Percentiles rank a stretch among this genome's conserved stretches.
phyloP scores from a whole-genome alignment of 2,329 filamentous ascomycete genomes.

The Aspergillus sclerotialis region DNA sequence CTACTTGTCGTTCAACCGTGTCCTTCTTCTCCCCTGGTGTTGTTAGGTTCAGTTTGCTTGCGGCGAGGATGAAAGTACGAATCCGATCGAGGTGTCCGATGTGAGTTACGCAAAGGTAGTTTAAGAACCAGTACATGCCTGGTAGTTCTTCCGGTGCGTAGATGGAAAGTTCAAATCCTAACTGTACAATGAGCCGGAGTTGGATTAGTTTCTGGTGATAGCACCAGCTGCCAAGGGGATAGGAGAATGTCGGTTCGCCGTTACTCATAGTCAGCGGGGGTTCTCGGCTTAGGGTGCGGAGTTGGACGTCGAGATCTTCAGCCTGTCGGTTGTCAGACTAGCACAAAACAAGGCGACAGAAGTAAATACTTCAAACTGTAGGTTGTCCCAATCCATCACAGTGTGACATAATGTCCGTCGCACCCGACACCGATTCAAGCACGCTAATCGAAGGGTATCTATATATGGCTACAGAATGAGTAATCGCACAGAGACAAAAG shows the following conservation, averaged over 20 bases:
- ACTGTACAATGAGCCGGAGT: conserved; percentile 79
- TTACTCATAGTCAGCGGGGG: conserved; percentile 48
- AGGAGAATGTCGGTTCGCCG: conserved; percentile 55
- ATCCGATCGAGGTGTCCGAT: conserved; percentile 67
- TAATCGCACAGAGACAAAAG: neutral
- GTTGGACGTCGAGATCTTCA: conserved; percentile 64
- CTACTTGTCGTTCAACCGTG: conserved; percentile 20
- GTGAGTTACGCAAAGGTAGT: conserved; percentile 63
- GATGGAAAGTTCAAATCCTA: conserved; percentile 89
- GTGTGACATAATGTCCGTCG: conserved; percentile 84
- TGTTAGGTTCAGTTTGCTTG: conserved; percentile 19
- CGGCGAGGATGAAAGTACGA: conserved; percentile 52
- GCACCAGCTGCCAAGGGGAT: conserved; percentile 78
- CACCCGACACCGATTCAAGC: conserved; percentile 83
- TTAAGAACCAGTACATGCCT: conserved; percentile 87
- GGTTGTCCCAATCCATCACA: conserved; percentile 72
- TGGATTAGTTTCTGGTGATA: conserved; percentile 85
- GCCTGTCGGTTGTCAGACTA: conserved; percentile 26
- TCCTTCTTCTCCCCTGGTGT: conserved; percentile 9
- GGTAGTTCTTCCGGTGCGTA: conserved; percentile 80
- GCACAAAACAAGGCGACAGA: neutral
- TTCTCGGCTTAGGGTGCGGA: conserved; percentile 58
- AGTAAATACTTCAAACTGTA: conserved; percentile 64
- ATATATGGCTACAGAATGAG: conserved; percentile 60
- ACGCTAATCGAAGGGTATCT: conserved; percentile 75